These are phyloP conservation scores for Diaporthe humulicola DNA, from an alignment of 2,329 filamentous ascomycete genomes.

Conservation along the genomic window DNA sequence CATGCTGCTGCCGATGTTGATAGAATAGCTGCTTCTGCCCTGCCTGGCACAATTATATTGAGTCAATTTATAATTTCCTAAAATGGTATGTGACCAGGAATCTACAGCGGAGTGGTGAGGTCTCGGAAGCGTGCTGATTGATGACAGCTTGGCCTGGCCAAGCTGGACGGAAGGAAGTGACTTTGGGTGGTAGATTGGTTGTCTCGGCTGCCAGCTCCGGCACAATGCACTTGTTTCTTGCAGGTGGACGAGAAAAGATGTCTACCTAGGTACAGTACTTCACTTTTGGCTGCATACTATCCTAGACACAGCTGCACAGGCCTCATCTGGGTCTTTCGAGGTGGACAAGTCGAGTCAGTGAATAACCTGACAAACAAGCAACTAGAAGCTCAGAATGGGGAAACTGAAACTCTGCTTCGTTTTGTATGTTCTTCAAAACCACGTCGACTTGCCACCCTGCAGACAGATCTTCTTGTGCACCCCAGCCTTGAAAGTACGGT, in stretches of 20 bases:
- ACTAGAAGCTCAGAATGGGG: background rate
- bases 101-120: background rate
- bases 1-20: background rate
- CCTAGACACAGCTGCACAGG: background rate
- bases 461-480: background rate
- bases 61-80: background rate
- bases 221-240: constrained; percentile 14
- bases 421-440: background rate
- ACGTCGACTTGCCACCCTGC: background rate
- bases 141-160: background rate
- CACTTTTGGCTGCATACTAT: background rate
- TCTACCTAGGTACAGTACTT: too few species aligned
- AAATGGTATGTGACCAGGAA: background rate
- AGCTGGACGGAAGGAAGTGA: background rate
- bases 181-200: constrained; percentile 19
- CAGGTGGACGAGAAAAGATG: background rate
- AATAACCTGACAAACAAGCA: background rate
- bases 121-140: background rate
- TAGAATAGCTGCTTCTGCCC: background rate
- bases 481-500: background rate
- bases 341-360: too few species aligned
- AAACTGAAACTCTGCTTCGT: background rate
- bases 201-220: constrained; percentile 22
- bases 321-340: background rate
- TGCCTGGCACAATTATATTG: background rate